Conservation (phyloP, 1,284 basidiomycete genomes). For the Mixia osmundae region DNA sequence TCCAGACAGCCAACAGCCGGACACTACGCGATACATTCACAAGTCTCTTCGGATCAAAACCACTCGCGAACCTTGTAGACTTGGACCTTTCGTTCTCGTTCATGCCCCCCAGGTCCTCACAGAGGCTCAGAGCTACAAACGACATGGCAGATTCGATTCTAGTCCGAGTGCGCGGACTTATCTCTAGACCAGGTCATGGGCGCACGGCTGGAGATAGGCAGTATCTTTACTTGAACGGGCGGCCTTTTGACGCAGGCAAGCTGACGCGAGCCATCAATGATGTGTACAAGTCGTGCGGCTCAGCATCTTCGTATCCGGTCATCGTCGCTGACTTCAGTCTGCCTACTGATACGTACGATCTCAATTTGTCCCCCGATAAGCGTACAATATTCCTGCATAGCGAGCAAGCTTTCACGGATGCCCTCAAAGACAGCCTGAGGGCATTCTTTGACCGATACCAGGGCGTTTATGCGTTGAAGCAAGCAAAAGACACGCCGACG, state of each 20-base stretch:
- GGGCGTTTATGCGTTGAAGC: too few species aligned
- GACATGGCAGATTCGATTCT: conserved; percentile 1
- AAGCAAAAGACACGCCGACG: not conserved
- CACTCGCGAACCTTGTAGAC: conserved; percentile 47
- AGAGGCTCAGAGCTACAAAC: conserved; percentile 9
- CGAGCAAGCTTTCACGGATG: conserved; percentile 54
- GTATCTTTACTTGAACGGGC: conserved; percentile 80
- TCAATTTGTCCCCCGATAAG: conserved; percentile 95
- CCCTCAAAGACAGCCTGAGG: conserved; percentile 42
- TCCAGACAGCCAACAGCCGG: conserved; percentile 43
- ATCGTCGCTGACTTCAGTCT: conserved; percentile 61
- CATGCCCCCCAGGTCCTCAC: conserved; percentile 31
- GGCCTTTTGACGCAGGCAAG: conserved; percentile 61
- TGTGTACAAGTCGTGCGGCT: conserved; percentile 62
- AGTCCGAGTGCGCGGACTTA: conserved; percentile 43
- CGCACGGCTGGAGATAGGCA: conserved; percentile 60
- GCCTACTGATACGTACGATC: conserved; percentile 59
- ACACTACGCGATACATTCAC: conserved; percentile 42
- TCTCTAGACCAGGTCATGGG: conserved; percentile 58
- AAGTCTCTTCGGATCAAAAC: conserved; percentile 64
- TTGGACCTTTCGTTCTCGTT: conserved; percentile 48
- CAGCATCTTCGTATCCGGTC: conserved; percentile 54
- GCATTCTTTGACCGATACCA: too few species aligned
- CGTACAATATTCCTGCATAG: conserved; percentile 78
- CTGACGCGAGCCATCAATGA: conserved; percentile 53